These are phyloP conservation scores for Endoconidiophora polonica DNA, from an alignment of 2,329 filamentous ascomycete genomes.

Conservation along the genomic window DNA sequence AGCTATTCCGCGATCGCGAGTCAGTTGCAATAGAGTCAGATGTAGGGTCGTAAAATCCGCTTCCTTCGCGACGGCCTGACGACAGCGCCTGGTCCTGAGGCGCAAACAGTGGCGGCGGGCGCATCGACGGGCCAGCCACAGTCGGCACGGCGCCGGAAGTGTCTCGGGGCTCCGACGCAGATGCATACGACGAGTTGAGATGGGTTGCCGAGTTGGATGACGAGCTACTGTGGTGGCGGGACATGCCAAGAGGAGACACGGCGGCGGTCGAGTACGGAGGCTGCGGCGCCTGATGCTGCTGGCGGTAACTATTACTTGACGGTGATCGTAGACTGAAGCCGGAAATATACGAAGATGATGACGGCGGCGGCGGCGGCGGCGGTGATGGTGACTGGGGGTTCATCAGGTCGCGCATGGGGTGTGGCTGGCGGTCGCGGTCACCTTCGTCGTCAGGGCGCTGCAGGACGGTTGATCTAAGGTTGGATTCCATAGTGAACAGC, in stretches of 20 bases:
- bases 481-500: slow-evolving; percentile 26
- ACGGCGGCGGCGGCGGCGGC: slow-evolving; percentile 22
- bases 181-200: neutral
- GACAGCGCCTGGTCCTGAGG: slow-evolving; percentile 18
- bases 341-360: slow-evolving; percentile 16
- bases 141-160: neutral
- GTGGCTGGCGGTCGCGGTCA: slow-evolving; percentile 14
- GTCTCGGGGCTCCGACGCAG: neutral
- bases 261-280: slow-evolving; percentile 10
- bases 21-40: slow-evolving; percentile 34
- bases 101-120: slow-evolving; percentile 18
- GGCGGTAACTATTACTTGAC: slow-evolving; percentile 3
- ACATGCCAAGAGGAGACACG: slow-evolving; percentile 18
- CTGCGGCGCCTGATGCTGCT: neutral
- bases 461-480: slow-evolving; percentile 34
- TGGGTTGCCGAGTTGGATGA: slow-evolving; percentile 27
- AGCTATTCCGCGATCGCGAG: slow-evolving; percentile 27
- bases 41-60: slow-evolving; percentile 38
- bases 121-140: slow-evolving; percentile 9
- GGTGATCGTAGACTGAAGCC: slow-evolving; percentile 28
- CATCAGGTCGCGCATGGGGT: slow-evolving; percentile 29
- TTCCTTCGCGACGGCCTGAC: slow-evolving; percentile 19
- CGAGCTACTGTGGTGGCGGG: slow-evolving; percentile 20
- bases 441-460: slow-evolving; percentile 27
- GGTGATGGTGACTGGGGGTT: slow-evolving; percentile 26